Percentiles rank a stretch among this genome's conserved stretches.
Conservation (phyloP, 2,329 filamentous ascomycete species). For the Botrytis cinerea region DNA sequence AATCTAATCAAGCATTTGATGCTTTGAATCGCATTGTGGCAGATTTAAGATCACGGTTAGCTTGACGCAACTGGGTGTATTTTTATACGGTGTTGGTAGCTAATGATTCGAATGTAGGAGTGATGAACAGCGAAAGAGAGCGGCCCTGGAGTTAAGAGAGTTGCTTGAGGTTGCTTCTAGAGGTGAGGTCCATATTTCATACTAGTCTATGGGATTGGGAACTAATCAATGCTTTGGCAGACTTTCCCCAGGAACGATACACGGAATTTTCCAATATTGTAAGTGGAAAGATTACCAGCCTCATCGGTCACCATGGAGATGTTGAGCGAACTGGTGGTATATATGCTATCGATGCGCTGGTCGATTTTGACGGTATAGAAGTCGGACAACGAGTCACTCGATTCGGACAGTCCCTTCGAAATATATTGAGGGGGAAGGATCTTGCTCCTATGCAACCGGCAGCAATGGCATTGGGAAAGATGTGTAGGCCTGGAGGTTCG, state of each 20-base stretch:
- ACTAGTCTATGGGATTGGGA: background rate
- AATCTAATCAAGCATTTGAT: constrained; percentile 38
- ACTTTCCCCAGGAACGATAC: constrained; percentile 81
- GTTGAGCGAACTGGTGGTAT: constrained; percentile 90
- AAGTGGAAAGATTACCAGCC: constrained; percentile 63
- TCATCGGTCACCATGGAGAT: constrained; percentile 85
- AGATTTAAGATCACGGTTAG: constrained; percentile 40
- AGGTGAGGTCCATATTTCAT: constrained; percentile 32
- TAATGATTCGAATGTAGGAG: constrained; percentile 31
- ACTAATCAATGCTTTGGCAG: constrained; percentile 45
- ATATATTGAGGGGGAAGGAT: constrained; percentile 86
- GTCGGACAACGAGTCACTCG: constrained; percentile 89
- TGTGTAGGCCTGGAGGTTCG: constrained; percentile 89
- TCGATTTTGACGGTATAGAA: constrained; percentile 96
- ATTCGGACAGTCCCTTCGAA: constrained; percentile 87
- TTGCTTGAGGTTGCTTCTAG: constrained; percentile 41
- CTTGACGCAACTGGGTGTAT: constrained; percentile 29
- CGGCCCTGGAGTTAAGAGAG: constrained; percentile 41
- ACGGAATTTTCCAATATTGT: constrained; percentile 67
- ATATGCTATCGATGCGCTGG: constrained; percentile 85
- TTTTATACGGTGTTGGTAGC: background rate
- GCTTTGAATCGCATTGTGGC: constrained; percentile 38
- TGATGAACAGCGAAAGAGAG: constrained; percentile 41
- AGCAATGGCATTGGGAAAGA: constrained; percentile 82
- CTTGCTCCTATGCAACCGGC: constrained; percentile 88